A percentile compares a stretch with the other conserved stretches of the same genome.
Evolutionary conservation across 2,329 filamentous ascomycete species (phyloP).

Genomic region (Xylariaceae sp.): DNA sequence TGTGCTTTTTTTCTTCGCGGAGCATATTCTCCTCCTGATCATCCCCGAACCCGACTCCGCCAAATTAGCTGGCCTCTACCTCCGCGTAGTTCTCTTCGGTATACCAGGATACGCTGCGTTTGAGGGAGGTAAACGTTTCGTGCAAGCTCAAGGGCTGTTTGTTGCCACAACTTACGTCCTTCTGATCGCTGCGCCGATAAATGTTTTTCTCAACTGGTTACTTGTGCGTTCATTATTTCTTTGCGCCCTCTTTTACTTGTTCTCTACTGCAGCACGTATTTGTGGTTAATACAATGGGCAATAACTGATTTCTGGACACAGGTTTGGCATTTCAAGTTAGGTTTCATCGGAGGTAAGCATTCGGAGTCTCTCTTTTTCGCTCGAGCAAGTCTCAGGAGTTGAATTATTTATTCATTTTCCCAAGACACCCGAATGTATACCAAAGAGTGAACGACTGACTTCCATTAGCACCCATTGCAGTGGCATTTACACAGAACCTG

Average conservation of each 20-base stretch:
- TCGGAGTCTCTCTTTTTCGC: too few species aligned
- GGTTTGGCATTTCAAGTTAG: constrained; percentile 66
- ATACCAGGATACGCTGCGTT: constrained; percentile 74
- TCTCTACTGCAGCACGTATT: too few species aligned
- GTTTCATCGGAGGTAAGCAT: constrained; percentile 71
- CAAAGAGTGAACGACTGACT: too few species aligned
- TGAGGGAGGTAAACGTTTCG: constrained; percentile 73
- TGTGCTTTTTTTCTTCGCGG: constrained; percentile 64
- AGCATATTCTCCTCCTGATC: constrained; percentile 59
- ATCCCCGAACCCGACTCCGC: constrained; percentile 71
- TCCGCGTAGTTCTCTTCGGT: constrained; percentile 65
- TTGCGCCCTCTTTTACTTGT: too few species aligned
- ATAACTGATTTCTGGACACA: too few species aligned
- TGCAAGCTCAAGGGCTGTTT: constrained; percentile 80
- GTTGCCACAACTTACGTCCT: constrained; percentile 76
- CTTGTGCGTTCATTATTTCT: constrained; percentile 35
- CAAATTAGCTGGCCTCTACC: constrained; percentile 66
- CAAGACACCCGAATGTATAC: too few species aligned
- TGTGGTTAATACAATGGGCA: too few species aligned
- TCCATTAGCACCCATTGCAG: constrained; percentile 77
- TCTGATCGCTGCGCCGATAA: constrained; percentile 70
- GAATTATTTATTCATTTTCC: too few species aligned
- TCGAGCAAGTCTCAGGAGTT: too few species aligned
- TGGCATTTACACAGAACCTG: constrained; percentile 70
- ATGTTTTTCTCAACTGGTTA: constrained; percentile 73